phyloP scores from a whole-genome alignment of 441 rosid genomes.

The Mallotus japonicus region DNA sequence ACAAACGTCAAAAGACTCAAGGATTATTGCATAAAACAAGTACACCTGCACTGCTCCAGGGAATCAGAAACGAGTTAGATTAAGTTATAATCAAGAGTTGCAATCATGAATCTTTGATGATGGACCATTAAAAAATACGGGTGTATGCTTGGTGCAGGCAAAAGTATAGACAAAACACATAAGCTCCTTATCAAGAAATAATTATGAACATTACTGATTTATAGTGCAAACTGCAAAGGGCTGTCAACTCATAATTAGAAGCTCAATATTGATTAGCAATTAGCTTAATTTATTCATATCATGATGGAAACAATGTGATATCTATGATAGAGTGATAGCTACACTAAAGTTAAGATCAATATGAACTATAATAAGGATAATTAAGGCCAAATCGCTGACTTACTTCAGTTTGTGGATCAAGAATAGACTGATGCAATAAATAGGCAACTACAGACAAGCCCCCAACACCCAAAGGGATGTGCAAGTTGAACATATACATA shows the following conservation, averaged over 20 bases:
- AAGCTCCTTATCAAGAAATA: background rate
- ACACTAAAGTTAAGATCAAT: background rate
- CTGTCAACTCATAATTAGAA: background rate
- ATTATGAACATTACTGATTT: too few relatives aligned
- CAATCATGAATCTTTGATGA: background rate
- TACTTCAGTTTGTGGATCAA: constrained; percentile 75
- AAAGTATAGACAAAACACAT: background rate
- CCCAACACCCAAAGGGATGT: constrained; percentile 77
- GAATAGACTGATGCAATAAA: constrained; percentile 48
- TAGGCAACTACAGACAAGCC: constrained; percentile 71
- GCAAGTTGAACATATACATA: constrained; percentile 70
- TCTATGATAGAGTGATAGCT: too few relatives aligned
- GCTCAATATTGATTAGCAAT: background rate
- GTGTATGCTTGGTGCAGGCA: background rate
- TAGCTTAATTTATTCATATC: too few relatives aligned
- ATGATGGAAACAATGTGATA: too few relatives aligned
- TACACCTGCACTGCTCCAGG: background rate
- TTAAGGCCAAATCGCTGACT: background rate
- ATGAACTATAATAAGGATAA: background rate
- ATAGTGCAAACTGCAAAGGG: background rate
- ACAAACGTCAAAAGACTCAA: constrained; percentile 16
- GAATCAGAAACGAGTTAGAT: background rate
- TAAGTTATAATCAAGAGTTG: background rate
- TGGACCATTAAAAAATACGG: background rate
- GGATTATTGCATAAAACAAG: background rate